A percentile compares a stretch with the other conserved stretches of the same genome.
These are phyloP conservation scores for Monilinia fructigena DNA, from an alignment of 2,329 filamentous ascomycete genomes.

Conservation along the genomic window DNA sequence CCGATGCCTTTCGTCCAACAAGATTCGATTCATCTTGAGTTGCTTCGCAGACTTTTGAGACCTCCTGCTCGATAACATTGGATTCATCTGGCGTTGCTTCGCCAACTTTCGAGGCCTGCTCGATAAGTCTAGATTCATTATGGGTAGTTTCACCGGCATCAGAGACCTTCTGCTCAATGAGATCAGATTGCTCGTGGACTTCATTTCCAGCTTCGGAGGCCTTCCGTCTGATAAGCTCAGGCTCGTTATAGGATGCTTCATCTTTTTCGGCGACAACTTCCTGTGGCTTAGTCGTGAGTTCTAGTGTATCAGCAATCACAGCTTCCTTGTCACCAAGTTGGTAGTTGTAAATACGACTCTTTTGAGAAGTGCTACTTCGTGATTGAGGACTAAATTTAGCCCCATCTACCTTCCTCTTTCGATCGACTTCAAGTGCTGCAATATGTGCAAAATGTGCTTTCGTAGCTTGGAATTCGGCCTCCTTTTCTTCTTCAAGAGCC, in stretches of 20 bases:
- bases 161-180: neutral
- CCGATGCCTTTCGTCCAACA: neutral
- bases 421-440: neutral
- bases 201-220: neutral
- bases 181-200: neutral
- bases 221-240: neutral
- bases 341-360: neutral
- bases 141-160: no score
- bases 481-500: neutral
- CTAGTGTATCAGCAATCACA: neutral
- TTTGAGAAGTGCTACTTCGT: neutral
- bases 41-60: neutral
- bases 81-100: neutral
- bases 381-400: neutral
- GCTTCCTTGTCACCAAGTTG: neutral
- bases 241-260: neutral
- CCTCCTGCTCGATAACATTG: no score
- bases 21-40: neutral
- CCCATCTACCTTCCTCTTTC: neutral
- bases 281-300: neutral
- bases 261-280: neutral
- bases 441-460: constrained; percentile 14
- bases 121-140: neutral
- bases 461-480: constrained; percentile 14
- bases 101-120: neutral